phyloP scores from a whole-genome alignment of 768 basidiomycete species.

The Podaxis carcinomalis region DNA sequence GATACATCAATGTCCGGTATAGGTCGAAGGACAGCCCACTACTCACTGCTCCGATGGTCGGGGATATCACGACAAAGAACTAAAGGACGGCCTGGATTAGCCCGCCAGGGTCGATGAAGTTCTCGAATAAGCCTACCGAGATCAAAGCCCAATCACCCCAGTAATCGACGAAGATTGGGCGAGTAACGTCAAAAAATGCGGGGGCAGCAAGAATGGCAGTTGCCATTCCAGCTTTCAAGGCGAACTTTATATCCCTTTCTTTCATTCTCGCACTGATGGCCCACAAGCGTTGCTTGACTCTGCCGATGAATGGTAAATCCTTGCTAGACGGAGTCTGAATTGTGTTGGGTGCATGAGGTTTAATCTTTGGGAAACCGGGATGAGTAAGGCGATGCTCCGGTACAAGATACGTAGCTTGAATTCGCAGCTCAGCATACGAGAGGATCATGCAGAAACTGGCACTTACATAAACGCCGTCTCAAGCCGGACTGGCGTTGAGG shows the following conservation, averaged over 20 bases:
- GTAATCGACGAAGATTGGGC: constrained; percentile 75
- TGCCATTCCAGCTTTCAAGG: constrained; percentile 83
- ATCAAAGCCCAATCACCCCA: constrained; percentile 96
- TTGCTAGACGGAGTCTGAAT: constrained; percentile 69
- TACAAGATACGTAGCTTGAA: constrained; percentile 46
- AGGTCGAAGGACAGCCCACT: not conserved
- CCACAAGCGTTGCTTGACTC: constrained; percentile 72
- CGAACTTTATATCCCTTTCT: constrained; percentile 80
- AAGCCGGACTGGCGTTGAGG: constrained; percentile 7
- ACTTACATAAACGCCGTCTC: constrained; percentile 37
- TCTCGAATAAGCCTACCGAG: constrained; percentile 49
- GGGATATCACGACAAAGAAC: constrained; percentile 91
- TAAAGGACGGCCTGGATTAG: constrained; percentile 19
- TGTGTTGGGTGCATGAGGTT: constrained; percentile 82
- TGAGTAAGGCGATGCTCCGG: constrained; percentile 43
- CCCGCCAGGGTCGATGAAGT: not conserved
- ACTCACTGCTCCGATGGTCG: constrained; percentile 79
- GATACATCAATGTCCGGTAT: constrained; percentile 12
- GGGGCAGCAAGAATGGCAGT: constrained; percentile 81
- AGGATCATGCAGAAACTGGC: not conserved
- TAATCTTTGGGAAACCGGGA: constrained; percentile 76
- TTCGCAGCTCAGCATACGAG: not conserved
- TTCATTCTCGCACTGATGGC: constrained; percentile 55
- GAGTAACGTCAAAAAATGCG: constrained; percentile 78
- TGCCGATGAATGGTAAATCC: constrained; percentile 56